These are phyloP conservation scores for Cercospora janseana DNA, from an alignment of 2,329 filamentous ascomycete genomes.

Conservation along the genomic window DNA sequence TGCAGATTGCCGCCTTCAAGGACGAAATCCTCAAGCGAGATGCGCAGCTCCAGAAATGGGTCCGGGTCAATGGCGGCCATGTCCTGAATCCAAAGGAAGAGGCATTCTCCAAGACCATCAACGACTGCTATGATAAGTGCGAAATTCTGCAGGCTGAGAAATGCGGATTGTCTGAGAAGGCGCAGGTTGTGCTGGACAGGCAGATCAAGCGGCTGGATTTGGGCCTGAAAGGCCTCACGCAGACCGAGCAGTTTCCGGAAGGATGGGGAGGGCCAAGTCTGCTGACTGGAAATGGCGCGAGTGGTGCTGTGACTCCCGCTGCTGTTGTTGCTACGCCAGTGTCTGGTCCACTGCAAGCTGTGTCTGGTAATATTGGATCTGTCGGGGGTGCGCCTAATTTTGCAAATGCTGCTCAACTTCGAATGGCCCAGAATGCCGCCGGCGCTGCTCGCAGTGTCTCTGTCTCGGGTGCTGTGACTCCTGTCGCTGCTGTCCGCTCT, in stretches of 20 bases:
- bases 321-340: slow-evolving; percentile 45
- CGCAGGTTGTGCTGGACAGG: slow-evolving; percentile 61
- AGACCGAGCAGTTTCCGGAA: slow-evolving; percentile 57
- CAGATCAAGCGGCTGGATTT: slow-evolving; percentile 63
- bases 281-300: slow-evolving; percentile 44
- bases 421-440: slow-evolving; percentile 40
- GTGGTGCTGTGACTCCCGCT: slow-evolving; percentile 32
- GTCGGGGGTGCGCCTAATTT: slow-evolving; percentile 52
- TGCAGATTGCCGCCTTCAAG: slow-evolving; percentile 66
- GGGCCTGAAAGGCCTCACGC: slow-evolving; percentile 59
- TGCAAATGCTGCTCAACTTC: slow-evolving; percentile 51
- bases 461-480: slow-evolving; percentile 23
- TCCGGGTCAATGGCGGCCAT: slow-evolving; percentile 72
- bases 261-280: slow-evolving; percentile 61
- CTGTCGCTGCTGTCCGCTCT: slow-evolving; percentile 28
- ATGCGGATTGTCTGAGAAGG: slow-evolving; percentile 65
- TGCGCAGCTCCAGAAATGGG: slow-evolving; percentile 74
- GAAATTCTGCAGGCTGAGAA: slow-evolving; percentile 74
- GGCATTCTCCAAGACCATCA: slow-evolving; percentile 62
- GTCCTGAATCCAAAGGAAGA: slow-evolving; percentile 74
- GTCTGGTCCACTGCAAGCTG: slow-evolving; percentile 53
- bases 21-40: slow-evolving; percentile 70
- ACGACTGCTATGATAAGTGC: slow-evolving; percentile 65
- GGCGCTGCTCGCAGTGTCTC: slow-evolving; percentile 22
- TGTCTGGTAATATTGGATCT: slow-evolving; percentile 54